Evolutionary conservation across 2,329 filamentous ascomycete genomes (phyloP).

Genomic region (Dothistroma pini): DNA sequence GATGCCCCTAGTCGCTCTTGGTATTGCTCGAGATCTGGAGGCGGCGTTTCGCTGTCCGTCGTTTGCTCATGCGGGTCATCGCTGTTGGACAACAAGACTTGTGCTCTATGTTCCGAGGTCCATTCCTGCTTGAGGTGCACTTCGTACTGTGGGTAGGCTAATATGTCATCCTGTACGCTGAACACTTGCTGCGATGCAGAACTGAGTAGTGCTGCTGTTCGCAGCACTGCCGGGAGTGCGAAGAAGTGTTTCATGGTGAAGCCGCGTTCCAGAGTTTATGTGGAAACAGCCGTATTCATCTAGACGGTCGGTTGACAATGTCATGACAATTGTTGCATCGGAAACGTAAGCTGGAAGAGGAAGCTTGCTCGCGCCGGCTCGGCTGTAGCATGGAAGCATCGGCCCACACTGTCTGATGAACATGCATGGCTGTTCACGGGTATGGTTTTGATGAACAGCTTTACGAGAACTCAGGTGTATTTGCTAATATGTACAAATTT

Average conservation of each 20-base stretch:
- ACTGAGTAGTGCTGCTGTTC: constrained; percentile 44
- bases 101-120: constrained; percentile 67
- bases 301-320: neutral
- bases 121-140: constrained; percentile 64
- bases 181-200: constrained; percentile 58
- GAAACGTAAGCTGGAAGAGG: neutral
- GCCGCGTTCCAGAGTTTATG: neutral
- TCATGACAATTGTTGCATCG: neutral
- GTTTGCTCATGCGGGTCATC: constrained; percentile 9
- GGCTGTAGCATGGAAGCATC: neutral
- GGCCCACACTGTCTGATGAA: neutral
- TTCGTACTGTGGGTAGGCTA: constrained; percentile 84
- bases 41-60: neutral
- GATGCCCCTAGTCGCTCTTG: constrained; percentile 8
- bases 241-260: constrained; percentile 46
- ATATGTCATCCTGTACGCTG: constrained; percentile 82
- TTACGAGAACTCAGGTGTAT: constrained; percentile 1
- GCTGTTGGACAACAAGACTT: constrained; percentile 50
- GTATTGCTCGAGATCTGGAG: constrained; percentile 23
- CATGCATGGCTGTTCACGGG: neutral
- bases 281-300: neutral
- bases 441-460: neutral
- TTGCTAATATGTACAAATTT: constrained; percentile 18
- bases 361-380: neutral
- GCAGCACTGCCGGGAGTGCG: constrained; percentile 47